Evolutionary conservation across 108 stramenopile species (phyloP).

Genomic region (Cyclotella choctawhatcheeana): DNA sequence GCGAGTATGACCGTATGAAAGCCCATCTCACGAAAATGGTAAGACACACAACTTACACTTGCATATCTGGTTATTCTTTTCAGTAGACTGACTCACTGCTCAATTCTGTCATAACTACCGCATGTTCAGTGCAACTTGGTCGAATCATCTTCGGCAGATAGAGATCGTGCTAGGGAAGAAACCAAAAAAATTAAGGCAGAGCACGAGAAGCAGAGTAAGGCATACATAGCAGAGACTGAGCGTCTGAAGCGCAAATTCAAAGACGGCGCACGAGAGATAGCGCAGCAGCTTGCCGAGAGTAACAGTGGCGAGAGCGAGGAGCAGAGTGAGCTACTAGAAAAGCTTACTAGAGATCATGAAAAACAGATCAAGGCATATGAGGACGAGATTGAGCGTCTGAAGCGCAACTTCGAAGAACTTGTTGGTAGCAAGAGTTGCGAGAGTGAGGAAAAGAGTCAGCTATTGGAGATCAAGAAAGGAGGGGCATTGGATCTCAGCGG

Average conservation of each 20-base stretch:
- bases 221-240: constrained; percentile 17
- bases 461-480: background rate
- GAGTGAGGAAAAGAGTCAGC: background rate
- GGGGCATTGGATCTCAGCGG: background rate
- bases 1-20: constrained; percentile 14
- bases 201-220: background rate
- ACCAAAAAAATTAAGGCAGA: constrained; percentile 9
- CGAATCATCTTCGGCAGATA: constrained; percentile 19
- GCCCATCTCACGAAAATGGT: constrained; percentile 19
- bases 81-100: too few relatives aligned
- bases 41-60: too few relatives aligned
- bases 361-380: constrained; percentile 8
- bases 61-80: too few relatives aligned
- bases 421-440: background rate
- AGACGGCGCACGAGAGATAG: constrained; percentile 3
- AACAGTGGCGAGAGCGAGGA: constrained; percentile 2
- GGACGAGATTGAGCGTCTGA: constrained; percentile 14
- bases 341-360: background rate
- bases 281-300: background rate
- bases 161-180: constrained; percentile 15
- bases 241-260: constrained; percentile 14
- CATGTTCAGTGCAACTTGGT: constrained; percentile 18
- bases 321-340: background rate
- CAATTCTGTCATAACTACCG: too few relatives aligned
- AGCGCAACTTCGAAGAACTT: constrained; percentile 17